Evolutionary conservation across 2,329 filamentous ascomycete species (phyloP).

Genomic region (Colletotrichum australisinense): DNA sequence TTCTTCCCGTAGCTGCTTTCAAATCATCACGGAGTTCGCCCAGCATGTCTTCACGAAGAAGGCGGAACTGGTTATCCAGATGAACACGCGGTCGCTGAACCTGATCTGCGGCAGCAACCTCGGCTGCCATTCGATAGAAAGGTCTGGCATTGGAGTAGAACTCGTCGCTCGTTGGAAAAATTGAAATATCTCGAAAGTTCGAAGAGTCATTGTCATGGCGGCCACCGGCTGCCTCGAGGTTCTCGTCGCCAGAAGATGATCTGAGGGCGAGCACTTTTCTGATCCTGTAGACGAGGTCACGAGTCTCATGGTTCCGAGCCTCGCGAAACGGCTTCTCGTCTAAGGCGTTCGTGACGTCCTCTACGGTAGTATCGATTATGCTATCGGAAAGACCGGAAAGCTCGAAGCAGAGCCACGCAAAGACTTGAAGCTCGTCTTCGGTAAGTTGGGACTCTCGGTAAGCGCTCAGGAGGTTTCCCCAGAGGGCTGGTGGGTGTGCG

Average conservation of each 20-base stretch:
- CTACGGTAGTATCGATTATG: slow-evolving; percentile 40
- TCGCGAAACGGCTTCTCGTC: slow-evolving; percentile 40
- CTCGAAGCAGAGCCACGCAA: slow-evolving; percentile 62
- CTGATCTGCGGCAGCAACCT: slow-evolving; percentile 54
- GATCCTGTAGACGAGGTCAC: slow-evolving; percentile 49
- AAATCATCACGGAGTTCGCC: slow-evolving; percentile 73
- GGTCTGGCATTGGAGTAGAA: slow-evolving; percentile 62
- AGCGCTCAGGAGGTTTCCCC: slow-evolving; percentile 51
- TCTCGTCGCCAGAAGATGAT: slow-evolving; percentile 32
- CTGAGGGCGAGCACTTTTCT: slow-evolving; percentile 50
- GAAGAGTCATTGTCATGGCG: slow-evolving; percentile 79
- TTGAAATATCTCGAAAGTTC: slow-evolving; percentile 70
- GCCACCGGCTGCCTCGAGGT: slow-evolving; percentile 63
- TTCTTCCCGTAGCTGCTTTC: slow-evolving; percentile 60
- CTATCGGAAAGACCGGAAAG: slow-evolving; percentile 54
- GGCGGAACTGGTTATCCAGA: slow-evolving; percentile 78
- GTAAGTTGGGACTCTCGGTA: slow-evolving; percentile 48
- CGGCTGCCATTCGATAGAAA: slow-evolving; percentile 66
- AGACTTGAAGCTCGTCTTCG: slow-evolving; percentile 45
- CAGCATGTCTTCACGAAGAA: slow-evolving; percentile 78
- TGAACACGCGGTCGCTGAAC: slow-evolving; percentile 59
- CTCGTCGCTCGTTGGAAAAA: slow-evolving; percentile 76
- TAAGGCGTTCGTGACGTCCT: slow-evolving; percentile 42
- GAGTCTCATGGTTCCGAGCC: slow-evolving; percentile 38
- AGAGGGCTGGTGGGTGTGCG: slow-evolving; percentile 64